Evolutionary conservation across 1,284 basidiomycete species (phyloP).

Genomic region (Irpex lacteus): DNA sequence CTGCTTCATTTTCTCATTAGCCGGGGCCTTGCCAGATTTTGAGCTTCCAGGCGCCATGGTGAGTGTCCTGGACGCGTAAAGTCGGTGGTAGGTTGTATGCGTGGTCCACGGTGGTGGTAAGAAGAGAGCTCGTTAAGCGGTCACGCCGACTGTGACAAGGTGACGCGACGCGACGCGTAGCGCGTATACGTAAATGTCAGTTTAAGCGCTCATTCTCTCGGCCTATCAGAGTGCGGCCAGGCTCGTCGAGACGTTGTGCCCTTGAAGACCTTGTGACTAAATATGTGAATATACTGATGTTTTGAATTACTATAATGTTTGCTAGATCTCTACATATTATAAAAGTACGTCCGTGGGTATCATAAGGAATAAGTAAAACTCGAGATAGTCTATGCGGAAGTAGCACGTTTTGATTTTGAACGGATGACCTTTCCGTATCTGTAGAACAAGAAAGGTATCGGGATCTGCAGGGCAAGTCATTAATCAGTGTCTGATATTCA

Average conservation of each 20-base stretch:
- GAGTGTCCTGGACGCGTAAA: neutral
- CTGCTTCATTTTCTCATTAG: constrained; percentile 52
- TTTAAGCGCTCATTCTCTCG: too few species aligned
- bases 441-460: constrained; percentile 46
- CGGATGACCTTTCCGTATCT: constrained; percentile 20
- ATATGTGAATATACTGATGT: too few species aligned
- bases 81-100: neutral
- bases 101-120: neutral
- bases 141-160: neutral
- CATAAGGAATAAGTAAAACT: neutral
- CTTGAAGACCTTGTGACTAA: too few species aligned
- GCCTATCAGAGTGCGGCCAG: too few species aligned
- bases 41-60: constrained; percentile 3
- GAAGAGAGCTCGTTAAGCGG: neutral
- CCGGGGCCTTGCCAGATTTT: constrained; percentile 9
- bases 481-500: too few species aligned
- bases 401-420: constrained; percentile 18
- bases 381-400: constrained; percentile 10
- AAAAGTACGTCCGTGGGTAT: neutral
- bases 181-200: neutral
- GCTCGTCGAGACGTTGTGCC: too few species aligned
- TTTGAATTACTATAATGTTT: too few species aligned
- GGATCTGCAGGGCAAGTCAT: constrained; percentile 16
- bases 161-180: neutral
- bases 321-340: too few species aligned